Evolutionary conservation across 345 rosid species (phyloP), one percentile per base, ranked within the genome.

Genomic region (Eucalyptus camaldulensis): DNA sequence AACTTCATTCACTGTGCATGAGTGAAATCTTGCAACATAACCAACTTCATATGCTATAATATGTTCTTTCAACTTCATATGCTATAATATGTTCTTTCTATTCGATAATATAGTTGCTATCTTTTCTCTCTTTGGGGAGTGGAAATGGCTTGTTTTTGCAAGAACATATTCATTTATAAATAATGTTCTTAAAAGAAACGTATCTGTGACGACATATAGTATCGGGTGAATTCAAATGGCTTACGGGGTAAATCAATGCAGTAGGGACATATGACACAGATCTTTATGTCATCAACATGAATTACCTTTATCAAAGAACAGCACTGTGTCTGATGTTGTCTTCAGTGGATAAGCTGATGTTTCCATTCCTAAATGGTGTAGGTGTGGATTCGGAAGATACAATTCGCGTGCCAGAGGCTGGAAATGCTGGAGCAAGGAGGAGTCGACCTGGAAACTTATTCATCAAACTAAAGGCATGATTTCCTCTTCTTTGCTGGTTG

Each of bases 321-420:
- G 13, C 83, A 21, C 83, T 3, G 27, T 72, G 83, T 76, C 47
- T 40, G 83, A 40, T 76, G 27, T 76, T 40, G 47, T 76, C 47
- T 76, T 76, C 83, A 40, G 83, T 76, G 83, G 83, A 40, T 76
- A 21, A 76, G 47, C 47, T 76, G 47, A 76, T 76, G 45, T 76
- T 76, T 21, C 27, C 1, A 1, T 76, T 76, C 83, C 83, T 40
- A 7, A 93, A 88, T 91, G 89, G 89, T 91, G 89, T 92, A 96
- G 99, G 99, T 93, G 94, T 96, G 90, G 98, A 95, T 67, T 93
- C 97, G 72, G 96, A 96, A 92, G 99, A 96, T 92, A 96, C 95
- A 49, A 95, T 97, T 87, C 93, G 91, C 67, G 93, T 96, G 65
- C 91, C 93, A 33, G 96, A 90, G 91, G 99, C 96, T 91, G 99